Percentiles rank a stretch among this genome's conserved stretches.
Evolutionary conservation across 2,329 filamentous ascomycete genomes (phyloP).

Genomic region (Penicillium sp.): DNA sequence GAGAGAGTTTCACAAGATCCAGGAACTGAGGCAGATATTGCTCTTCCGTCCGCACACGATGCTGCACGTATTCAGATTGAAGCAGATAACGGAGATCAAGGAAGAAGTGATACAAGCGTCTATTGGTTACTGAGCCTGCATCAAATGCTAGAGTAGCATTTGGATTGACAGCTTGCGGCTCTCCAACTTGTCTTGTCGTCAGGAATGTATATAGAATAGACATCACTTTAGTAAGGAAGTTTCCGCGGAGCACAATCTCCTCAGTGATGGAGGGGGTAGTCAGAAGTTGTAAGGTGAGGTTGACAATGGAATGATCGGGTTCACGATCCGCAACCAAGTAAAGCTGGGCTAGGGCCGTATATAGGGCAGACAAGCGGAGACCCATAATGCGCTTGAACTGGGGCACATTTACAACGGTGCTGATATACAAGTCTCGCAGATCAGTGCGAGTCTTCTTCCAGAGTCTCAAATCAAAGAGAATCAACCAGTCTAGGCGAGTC

Average conservation of each 20-base stretch:
- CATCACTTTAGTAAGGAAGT: slow-evolving; percentile 92
- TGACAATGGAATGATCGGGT: slow-evolving; percentile 97
- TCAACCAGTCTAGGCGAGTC: slow-evolving; percentile 88
- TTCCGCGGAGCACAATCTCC: slow-evolving; percentile 90
- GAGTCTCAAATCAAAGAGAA: slow-evolving; percentile 89
- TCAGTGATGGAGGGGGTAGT: slow-evolving; percentile 96
- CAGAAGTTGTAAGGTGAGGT: slow-evolving; percentile 92
- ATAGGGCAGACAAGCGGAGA: slow-evolving; percentile 89
- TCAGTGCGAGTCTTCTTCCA: slow-evolving; percentile 96
- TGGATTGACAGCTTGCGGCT: slow-evolving; percentile 84
- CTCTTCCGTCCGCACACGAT: slow-evolving; percentile 76
- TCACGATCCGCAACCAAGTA: slow-evolving; percentile 96
- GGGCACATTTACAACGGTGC: slow-evolving; percentile 90
- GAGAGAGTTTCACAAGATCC: slow-evolving; percentile 91
- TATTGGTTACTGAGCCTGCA: slow-evolving; percentile 89
- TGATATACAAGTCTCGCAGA: slow-evolving; percentile 90
- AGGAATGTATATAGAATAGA: slow-evolving; percentile 97
- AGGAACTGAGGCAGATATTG: slow-evolving; percentile 92
- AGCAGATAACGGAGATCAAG: slow-evolving; percentile 90
- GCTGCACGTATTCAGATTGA: slow-evolving; percentile 82
- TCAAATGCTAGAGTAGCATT: slow-evolving; percentile 89
- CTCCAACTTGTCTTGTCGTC: slow-evolving; percentile 91
- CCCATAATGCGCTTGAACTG: slow-evolving; percentile 94
- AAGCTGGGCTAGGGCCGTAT: slow-evolving; percentile 88
- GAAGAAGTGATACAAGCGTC: slow-evolving; percentile 97